These are phyloP conservation scores for Gentiana dahurica DNA, from an alignment of 257 asterid species.

Conservation along the genomic window DNA sequence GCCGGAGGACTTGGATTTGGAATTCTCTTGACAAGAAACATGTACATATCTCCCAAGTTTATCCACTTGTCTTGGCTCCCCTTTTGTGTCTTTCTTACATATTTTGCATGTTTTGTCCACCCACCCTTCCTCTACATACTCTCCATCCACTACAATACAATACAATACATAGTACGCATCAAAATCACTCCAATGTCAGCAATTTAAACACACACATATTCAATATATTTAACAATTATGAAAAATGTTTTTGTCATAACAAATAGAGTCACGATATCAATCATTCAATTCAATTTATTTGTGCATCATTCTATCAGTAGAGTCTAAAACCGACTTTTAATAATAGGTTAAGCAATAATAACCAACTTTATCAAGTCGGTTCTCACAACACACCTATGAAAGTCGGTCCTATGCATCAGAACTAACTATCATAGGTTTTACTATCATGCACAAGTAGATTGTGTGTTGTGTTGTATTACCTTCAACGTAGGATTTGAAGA, in stretches of 20 bases:
- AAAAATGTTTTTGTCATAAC: too few species aligned
- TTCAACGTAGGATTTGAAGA: constrained; percentile 93
- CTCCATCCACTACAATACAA: constrained; percentile 55
- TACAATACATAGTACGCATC: too few species aligned
- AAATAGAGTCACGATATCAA: too few species aligned
- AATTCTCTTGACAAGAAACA: constrained; percentile 54
- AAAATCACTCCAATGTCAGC: too few species aligned
- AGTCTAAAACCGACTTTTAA: too few species aligned
- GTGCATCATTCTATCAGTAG: too few species aligned
- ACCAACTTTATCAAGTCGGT: not conserved
- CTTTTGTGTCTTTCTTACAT: constrained; percentile 87
- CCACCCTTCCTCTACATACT: constrained; percentile 96
- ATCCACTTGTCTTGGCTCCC: constrained; percentile 78
- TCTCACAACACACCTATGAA: too few species aligned
- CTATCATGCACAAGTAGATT: not conserved
- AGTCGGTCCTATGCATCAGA: not conserved
- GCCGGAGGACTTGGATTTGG: constrained; percentile 33
- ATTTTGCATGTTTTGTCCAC: constrained; percentile 93
- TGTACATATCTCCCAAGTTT: constrained; percentile 80
- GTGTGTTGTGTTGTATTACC: constrained; percentile 23
- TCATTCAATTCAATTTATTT: too few species aligned
- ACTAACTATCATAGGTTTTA: not conserved
- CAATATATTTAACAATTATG: too few species aligned
- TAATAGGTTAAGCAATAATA: not conserved
- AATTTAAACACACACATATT: too few species aligned